Conservation (phyloP, 306 rosid genomes). For the Lathyrus sativus region DNA sequence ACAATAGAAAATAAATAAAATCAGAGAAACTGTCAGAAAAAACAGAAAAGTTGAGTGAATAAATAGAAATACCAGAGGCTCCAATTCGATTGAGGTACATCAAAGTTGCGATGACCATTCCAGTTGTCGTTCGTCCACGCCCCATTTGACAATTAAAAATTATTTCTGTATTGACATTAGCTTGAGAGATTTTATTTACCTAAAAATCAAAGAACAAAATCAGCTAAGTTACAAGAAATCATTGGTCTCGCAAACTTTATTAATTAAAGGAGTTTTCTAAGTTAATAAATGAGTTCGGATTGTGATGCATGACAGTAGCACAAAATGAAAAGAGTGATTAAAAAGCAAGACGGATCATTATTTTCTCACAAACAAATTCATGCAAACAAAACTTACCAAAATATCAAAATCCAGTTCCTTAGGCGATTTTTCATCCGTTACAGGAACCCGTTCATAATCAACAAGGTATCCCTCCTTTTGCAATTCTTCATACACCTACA, state of each 20-base stretch:
- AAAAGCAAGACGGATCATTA: constrained; percentile 19
- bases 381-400: constrained; percentile 59
- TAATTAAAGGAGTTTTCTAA: constrained; percentile 1
- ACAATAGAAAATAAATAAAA: constrained; percentile 27
- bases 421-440: constrained; percentile 94
- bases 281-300: neutral
- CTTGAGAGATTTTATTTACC: constrained; percentile 84
- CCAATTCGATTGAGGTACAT: constrained; percentile 81
- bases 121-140: constrained; percentile 92
- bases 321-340: constrained; percentile 1
- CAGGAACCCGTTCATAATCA: constrained; percentile 91
- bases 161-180: constrained; percentile 68
- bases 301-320: constrained; percentile 8
- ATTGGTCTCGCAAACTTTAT: constrained; percentile 11
- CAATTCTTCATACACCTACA: constrained; percentile 80
- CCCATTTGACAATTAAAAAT: constrained; percentile 98
- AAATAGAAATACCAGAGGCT: constrained; percentile 63
- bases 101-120: constrained; percentile 95
- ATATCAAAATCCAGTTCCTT: constrained; percentile 85
- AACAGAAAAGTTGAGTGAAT: constrained; percentile 20
- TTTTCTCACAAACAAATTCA: constrained; percentile 31
- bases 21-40: neutral
- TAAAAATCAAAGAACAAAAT: constrained; percentile 49
- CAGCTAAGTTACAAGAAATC: constrained; percentile 35
- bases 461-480: constrained; percentile 80